A percentile compares a stretch with the other conserved stretches of the same genome.
Evolutionary conservation across 805 yeast species (phyloP).

Genomic region (Nakazawaea ishiwadae): DNA sequence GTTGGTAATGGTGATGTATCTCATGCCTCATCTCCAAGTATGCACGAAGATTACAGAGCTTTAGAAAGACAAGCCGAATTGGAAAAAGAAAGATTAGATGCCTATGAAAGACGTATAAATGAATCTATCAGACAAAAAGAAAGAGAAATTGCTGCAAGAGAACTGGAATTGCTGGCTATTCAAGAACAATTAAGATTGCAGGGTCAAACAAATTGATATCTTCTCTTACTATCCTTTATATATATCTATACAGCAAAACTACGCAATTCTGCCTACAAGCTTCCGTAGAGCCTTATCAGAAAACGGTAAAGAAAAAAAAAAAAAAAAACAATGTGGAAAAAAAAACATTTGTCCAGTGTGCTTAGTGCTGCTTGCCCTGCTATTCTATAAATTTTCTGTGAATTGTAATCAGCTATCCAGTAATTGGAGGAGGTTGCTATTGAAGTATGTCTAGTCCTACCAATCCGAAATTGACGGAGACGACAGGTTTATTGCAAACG

Average conservation of each 20-base stretch:
- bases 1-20: neutral
- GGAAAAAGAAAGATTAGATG: constrained; percentile 84
- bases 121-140: constrained; percentile 78
- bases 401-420: too few species aligned
- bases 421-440: neutral
- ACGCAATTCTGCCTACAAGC: too few species aligned
- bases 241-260: neutral
- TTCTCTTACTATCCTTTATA: neutral
- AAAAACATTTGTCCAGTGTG: too few species aligned
- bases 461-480: neutral
- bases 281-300: too few species aligned
- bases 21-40: neutral
- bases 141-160: constrained; percentile 79
- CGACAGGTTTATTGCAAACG: constrained; percentile 1
- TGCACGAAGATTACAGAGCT: constrained; percentile 30
- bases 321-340: too few species aligned
- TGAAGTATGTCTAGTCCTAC: constrained; percentile 1
- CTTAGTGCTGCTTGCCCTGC: too few species aligned
- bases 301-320: too few species aligned
- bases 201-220: constrained; percentile 2
- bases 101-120: constrained; percentile 86
- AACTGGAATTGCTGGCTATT: constrained; percentile 77
- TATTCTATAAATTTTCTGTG: too few species aligned
- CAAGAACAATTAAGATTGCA: constrained; percentile 26
- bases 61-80: constrained; percentile 87